Evolutionary conservation across 495 filamentous ascomycete genomes (phyloP).

Genomic region (Poronia punctata): DNA sequence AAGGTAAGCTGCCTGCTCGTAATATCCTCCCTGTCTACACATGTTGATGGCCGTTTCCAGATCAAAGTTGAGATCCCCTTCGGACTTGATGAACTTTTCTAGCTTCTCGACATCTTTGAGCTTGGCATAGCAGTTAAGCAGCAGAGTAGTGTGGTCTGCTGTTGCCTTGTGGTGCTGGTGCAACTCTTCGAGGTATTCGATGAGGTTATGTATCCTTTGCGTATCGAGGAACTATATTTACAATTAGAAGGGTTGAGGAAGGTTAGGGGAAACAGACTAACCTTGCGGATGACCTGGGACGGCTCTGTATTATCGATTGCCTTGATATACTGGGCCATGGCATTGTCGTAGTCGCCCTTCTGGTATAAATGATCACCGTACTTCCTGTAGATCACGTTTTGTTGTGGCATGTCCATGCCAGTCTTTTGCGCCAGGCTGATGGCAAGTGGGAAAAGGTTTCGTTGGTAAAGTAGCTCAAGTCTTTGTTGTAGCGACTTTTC

Average conservation of each 20-base stretch:
- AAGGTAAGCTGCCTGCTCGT: slow-evolving; percentile 90
- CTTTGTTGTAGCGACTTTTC: slow-evolving; percentile 87
- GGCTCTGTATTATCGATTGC: slow-evolving; percentile 94
- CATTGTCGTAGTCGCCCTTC: slow-evolving; percentile 88
- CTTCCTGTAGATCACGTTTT: slow-evolving; percentile 85
- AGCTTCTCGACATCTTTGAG: slow-evolving; percentile 92
- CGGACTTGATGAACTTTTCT: slow-evolving; percentile 92
- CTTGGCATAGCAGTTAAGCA: slow-evolving; percentile 97
- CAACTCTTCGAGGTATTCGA: slow-evolving; percentile 94
- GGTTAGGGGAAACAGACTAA: slow-evolving; percentile 29
- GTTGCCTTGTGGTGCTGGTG: slow-evolving; percentile 92
- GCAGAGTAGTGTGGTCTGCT: slow-evolving; percentile 89
- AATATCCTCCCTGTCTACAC: slow-evolving; percentile 98
- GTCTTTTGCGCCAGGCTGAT: slow-evolving; percentile 91
- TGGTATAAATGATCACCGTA: slow-evolving; percentile 97
- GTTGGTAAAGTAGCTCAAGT: slow-evolving; percentile 87
- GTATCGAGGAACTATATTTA: slow-evolving; percentile 95
- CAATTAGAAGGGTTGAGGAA: too few relatives aligned
- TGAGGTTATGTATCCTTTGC: slow-evolving; percentile 92
- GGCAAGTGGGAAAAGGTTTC: slow-evolving; percentile 84
- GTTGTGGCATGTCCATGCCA: slow-evolving; percentile 67
- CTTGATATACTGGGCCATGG: slow-evolving; percentile 96
- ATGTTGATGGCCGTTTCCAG: slow-evolving; percentile 94
- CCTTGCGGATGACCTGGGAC: slow-evolving; percentile 88
- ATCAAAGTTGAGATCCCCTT: slow-evolving; percentile 92